Conservation (phyloP, 345 rosid genomes). For the Atalantia buxifolia region DNA sequence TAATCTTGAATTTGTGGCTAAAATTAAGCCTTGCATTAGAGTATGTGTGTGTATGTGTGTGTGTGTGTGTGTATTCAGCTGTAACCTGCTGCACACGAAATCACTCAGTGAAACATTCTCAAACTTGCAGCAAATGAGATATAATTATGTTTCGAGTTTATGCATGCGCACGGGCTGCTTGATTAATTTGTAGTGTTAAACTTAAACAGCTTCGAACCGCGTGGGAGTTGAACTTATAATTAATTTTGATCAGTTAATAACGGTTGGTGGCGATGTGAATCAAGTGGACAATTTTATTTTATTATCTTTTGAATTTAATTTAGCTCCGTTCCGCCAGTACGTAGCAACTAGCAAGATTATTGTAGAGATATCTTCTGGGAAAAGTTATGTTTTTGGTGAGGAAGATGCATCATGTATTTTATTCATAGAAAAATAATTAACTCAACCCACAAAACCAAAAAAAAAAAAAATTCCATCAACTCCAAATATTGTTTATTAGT, state of each 20-base stretch:
- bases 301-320: background rate
- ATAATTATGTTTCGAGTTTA: background rate
- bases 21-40: too few species aligned
- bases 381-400: conserved; percentile 18
- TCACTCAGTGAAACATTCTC: background rate
- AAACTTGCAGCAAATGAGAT: background rate
- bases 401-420: background rate
- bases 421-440: background rate
- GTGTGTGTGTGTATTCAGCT: too few species aligned
- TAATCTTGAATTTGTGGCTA: background rate
- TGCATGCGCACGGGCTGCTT: background rate
- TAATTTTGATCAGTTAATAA: background rate
- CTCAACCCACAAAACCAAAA: too few species aligned
- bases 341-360: background rate
- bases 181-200: background rate
- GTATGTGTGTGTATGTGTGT: rapidly evolving
- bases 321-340: background rate
- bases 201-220: background rate
- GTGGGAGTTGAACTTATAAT: background rate
- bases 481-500: background rate
- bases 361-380: conserved; percentile 15
- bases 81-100: background rate
- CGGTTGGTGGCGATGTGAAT: conserved; percentile 14
- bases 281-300: background rate
- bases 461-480: background rate